These are phyloP conservation scores for Pythium plurisporium DNA, from an alignment of 352 stramenopile genomes.

Conservation along the genomic window DNA sequence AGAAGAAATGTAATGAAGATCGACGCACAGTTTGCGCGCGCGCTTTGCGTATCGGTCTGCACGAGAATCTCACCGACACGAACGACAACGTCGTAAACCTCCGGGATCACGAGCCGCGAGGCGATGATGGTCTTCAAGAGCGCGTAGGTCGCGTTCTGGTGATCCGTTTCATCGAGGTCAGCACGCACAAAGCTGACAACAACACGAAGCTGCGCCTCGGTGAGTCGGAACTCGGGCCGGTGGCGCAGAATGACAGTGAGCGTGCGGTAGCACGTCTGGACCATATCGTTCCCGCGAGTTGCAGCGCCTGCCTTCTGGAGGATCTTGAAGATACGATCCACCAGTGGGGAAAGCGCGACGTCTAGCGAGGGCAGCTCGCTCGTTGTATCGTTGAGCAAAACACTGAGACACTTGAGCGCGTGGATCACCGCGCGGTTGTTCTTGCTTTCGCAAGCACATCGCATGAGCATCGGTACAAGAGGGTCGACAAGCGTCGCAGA, in stretches of 20 bases:
- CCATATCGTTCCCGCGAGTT: slow-evolving; percentile 90
- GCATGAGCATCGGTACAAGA: slow-evolving; percentile 89
- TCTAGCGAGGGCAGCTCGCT: slow-evolving; percentile 76
- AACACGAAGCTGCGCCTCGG: slow-evolving; percentile 71
- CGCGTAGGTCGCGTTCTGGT: slow-evolving; percentile 94
- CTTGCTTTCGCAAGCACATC: slow-evolving; percentile 88
- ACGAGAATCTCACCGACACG: slow-evolving; percentile 92
- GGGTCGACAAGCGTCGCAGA: slow-evolving; percentile 82
- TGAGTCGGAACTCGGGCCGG: slow-evolving; percentile 48
- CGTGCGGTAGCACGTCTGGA: slow-evolving; percentile 93
- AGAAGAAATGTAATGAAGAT: slow-evolving; percentile 92
- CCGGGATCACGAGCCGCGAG: slow-evolving; percentile 88
- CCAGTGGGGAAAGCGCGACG: slow-evolving; percentile 70
- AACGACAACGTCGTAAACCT: slow-evolving; percentile 97
- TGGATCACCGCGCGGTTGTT: slow-evolving; percentile 90
- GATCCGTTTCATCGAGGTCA: slow-evolving; percentile 90
- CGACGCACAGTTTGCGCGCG: slow-evolving; percentile 72
- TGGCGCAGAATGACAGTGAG: slow-evolving; percentile 89
- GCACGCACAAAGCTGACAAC: slow-evolving; percentile 91
- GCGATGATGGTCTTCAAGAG: slow-evolving; percentile 91
- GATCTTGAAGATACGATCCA: slow-evolving; percentile 92
- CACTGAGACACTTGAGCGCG: slow-evolving; percentile 90
- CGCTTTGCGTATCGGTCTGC: slow-evolving; percentile 86
- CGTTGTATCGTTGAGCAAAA: slow-evolving; percentile 84
- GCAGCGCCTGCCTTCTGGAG: slow-evolving; percentile 84